phyloP scores from a whole-genome alignment of 2,329 filamentous ascomycete species.

The Aschersonia sp. region DNA sequence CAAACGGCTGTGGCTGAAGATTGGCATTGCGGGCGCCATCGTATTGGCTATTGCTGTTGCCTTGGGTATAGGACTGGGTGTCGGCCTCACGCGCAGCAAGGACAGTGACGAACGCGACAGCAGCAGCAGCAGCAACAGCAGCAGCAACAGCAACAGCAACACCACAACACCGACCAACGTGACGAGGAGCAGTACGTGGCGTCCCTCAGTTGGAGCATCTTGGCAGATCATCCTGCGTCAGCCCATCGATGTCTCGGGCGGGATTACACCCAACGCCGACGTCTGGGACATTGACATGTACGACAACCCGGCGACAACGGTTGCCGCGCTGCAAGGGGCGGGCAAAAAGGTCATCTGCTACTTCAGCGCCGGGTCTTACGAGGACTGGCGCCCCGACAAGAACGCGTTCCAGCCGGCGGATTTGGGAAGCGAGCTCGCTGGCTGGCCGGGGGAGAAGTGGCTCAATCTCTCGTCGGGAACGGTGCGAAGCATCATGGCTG shows the following conservation, averaged over 20 bases:
- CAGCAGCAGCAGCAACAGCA: neutral
- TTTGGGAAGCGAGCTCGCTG: constrained; percentile 41
- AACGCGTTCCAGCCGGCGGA: constrained; percentile 38
- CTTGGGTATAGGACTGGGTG: constrained; percentile 39
- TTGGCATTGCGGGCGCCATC: neutral
- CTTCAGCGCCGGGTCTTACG: constrained; percentile 55
- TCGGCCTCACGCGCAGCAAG: constrained; percentile 28
- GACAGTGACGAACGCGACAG: neutral
- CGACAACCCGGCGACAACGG: constrained; percentile 27
- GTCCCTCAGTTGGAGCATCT: constrained; percentile 32
- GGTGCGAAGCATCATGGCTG: constrained; percentile 51
- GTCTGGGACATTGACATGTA: constrained; percentile 38
- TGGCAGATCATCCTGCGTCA: constrained; percentile 49
- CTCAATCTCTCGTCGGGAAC: constrained; percentile 40
- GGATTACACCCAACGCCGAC: constrained; percentile 29
- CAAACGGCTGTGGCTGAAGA: neutral
- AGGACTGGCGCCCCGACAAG: constrained; percentile 46
- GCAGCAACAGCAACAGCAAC: constrained; percentile 10
- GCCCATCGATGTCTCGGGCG: constrained; percentile 17
- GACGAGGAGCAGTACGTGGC: constrained; percentile 22
- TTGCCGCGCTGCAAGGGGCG: constrained; percentile 41
- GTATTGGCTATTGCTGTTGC: constrained; percentile 18
- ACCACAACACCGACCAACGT: neutral
- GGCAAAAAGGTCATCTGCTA: constrained; percentile 58
- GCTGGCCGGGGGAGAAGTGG: constrained; percentile 55